Base-by-base conservation (phyloP, 2,329 filamentous ascomycete species). In the Knoxdaviesia capensis region DNA sequence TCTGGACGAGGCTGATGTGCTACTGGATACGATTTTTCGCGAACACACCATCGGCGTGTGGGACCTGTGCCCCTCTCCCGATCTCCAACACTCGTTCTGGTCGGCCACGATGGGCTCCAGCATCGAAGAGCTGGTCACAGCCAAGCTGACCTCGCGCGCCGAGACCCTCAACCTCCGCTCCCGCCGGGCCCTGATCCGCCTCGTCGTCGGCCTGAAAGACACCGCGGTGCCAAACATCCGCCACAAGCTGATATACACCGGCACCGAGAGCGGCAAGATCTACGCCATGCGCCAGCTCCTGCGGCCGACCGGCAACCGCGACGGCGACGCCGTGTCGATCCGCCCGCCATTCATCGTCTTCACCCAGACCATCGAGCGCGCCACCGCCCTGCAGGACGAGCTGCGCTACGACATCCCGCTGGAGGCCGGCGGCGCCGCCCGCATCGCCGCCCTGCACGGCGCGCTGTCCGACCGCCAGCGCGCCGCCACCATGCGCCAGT, bases 81-180 rank as follows among this genome's bases (percentile, higher is more conserved):
- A 68, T n/a, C 64, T 96, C 6, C 72, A 77, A 29, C 68, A 85
- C 4, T 84, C 81, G 7, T 77, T 93, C 46, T 98, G 88, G 86
- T 96, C 90, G 9, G 90, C 90, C 9, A 98, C 90, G 0, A 94
- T 98, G 78, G 85, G 83, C 4, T 94, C 88, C 10, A 90, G 80
- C 50, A 82, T 96, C 36, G 90, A 98, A 61, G 67, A 77, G 20
- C 65, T 94, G 6, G 72, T 84, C 39, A 71, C 71, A 6, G 71
- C 74, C n/a, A 79, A 77, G 9, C 70, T 90, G 41, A 61, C 66
- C 35, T 60, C 66, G 6, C 68, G 77, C 34, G 67, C 58, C 41
- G 54, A 59, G 36, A 54, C 47, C 34, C 59, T 67, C 49, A 52
- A 49, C 20, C 48, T 52, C 34, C 11, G 28, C 8, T 6, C 9